These are phyloP conservation scores for Corinectria fuckeliana DNA, from an alignment of 2,329 filamentous ascomycete species.

Conservation along the genomic window DNA sequence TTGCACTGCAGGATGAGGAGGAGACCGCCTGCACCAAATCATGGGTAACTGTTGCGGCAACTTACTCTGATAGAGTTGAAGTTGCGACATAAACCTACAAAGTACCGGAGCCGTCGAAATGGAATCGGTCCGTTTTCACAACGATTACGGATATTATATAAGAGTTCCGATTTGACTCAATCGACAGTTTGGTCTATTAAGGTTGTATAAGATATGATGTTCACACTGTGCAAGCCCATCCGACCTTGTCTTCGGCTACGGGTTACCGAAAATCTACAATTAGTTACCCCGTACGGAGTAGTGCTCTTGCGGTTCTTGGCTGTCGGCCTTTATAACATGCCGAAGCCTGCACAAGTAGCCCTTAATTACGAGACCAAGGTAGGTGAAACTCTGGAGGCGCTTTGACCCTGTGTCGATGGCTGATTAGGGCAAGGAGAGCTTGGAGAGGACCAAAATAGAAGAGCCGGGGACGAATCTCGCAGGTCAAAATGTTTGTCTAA, in stretches of 20 bases:
- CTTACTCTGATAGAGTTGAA: not conserved
- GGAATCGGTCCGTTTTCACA: not conserved
- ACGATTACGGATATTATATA: not conserved
- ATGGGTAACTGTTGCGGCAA: not conserved
- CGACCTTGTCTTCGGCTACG: not conserved
- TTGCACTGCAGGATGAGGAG: not conserved
- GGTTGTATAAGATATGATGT: no score
- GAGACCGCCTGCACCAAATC: not conserved
- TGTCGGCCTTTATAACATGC: conserved; percentile 1
- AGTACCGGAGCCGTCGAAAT: not conserved
- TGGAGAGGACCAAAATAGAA: conserved; percentile 12
- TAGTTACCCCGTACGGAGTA: no score
- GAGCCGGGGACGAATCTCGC: conserved; percentile 2
- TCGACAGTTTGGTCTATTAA: no score
- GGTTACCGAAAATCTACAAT: not conserved
- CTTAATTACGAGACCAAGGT: conserved; percentile 30
- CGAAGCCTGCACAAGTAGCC: conserved; percentile 4
- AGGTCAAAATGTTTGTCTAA: conserved; percentile 1
- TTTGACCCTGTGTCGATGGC: conserved; percentile 27
- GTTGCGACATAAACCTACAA: no score
- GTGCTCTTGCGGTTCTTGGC: not conserved
- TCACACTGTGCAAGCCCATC: not conserved
- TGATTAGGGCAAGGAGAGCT: conserved; percentile 13
- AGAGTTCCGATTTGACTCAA: no score
- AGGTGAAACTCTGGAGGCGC: conserved; percentile 36